Conservation (phyloP, 2,329 filamentous ascomycete species). For the Claviceps cyperi region DNA sequence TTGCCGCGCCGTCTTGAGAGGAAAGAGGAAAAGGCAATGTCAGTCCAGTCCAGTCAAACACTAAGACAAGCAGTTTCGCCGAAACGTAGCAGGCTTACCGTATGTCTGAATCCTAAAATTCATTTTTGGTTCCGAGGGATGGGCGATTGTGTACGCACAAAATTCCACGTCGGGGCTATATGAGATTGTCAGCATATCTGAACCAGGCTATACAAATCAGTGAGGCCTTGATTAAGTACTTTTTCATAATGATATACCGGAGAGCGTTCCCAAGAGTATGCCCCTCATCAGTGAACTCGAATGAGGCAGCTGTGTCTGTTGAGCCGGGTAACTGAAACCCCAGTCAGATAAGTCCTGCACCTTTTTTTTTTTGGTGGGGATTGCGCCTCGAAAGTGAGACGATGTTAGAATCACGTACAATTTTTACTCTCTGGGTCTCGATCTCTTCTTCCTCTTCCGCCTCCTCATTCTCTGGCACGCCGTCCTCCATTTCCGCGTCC, state of each 20-base stretch:
- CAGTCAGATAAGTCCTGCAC: neutral
- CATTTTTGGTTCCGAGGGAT: slow-evolving; percentile 93
- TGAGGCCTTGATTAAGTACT: slow-evolving; percentile 41
- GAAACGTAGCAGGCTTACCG: slow-evolving; percentile 38
- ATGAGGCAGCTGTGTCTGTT: slow-evolving; percentile 78
- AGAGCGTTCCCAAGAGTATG: slow-evolving; percentile 92
- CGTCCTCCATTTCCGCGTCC: slow-evolving; percentile 20
- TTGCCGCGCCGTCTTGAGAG: slow-evolving; percentile 55
- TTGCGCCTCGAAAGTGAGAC: neutral
- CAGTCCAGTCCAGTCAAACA: slow-evolving; percentile 2
- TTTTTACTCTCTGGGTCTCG: slow-evolving; percentile 42
- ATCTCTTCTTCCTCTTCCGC: slow-evolving; percentile 30
- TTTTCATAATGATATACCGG: slow-evolving; percentile 96
- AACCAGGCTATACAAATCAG: neutral
- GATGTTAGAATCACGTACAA: slow-evolving; percentile 30
- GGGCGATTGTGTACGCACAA: slow-evolving; percentile 94
- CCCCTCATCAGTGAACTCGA: slow-evolving; percentile 86
- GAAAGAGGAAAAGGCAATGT: neutral
- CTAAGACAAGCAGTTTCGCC: slow-evolving; percentile 6
- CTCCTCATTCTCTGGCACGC: slow-evolving; percentile 14
- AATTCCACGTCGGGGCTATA: slow-evolving; percentile 86
- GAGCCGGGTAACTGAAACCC: slow-evolving; percentile 60
- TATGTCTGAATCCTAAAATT: slow-evolving; percentile 96
- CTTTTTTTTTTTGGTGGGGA: neutral
- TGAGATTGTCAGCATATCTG: slow-evolving; percentile 2